Conservation (phyloP, 2,329 filamentous ascomycete genomes). For the Sarocladium strictum region DNA sequence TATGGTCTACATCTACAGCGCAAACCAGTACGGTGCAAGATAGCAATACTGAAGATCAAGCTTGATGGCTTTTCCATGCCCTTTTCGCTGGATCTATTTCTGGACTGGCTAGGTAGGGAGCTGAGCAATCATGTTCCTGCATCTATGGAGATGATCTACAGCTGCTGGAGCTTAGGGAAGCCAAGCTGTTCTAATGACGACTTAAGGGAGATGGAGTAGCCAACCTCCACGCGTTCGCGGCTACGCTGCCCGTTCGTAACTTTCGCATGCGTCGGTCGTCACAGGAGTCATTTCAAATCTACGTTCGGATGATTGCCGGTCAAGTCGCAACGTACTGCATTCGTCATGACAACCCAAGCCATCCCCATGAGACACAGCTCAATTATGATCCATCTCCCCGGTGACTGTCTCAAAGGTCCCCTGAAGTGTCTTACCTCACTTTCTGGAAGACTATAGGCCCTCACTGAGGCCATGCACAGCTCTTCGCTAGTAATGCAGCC, state of each 20-base stretch:
- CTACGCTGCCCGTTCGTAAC: neutral
- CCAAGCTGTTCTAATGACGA: neutral
- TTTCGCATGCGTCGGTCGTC: neutral
- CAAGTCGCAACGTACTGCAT: neutral
- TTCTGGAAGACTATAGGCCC: neutral
- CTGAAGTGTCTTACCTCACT: neutral
- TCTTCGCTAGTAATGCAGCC: constrained; percentile 49
- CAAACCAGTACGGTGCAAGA: too few species aligned
- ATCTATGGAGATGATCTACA: neutral
- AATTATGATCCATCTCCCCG: neutral
- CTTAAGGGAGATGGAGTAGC: neutral
- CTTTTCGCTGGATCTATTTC: neutral
- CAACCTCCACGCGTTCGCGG: neutral
- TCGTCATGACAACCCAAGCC: neutral
- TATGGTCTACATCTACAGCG: too few species aligned
- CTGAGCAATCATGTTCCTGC: neutral
- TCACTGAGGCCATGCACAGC: constrained; percentile 54
- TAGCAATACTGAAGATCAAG: too few species aligned
- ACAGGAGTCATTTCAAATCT: neutral
- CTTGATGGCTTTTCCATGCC: neutral
- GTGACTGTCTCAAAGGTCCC: neutral
- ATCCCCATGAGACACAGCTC: neutral
- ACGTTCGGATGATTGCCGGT: neutral
- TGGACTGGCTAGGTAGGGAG: neutral
- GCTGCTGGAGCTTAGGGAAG: neutral